A percentile compares a stretch with the other conserved stretches of the same genome.
These are phyloP conservation scores for Skeletonema costatum DNA, from an alignment of 108 stramenopile species.

Conservation along the genomic window DNA sequence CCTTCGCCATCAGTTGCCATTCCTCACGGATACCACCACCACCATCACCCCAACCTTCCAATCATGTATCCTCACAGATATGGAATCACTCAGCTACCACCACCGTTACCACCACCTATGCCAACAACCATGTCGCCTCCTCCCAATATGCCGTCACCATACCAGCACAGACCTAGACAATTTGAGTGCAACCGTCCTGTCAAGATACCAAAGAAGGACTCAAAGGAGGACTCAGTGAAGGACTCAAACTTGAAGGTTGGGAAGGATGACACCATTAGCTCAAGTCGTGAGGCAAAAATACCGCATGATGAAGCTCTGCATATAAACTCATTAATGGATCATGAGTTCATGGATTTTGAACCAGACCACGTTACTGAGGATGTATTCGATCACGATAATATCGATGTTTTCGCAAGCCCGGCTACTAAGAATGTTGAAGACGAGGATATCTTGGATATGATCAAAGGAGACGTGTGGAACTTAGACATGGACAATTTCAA, in stretches of 20 bases:
- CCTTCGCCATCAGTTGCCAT: background rate
- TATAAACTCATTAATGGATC: constrained; percentile 10
- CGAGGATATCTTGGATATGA: constrained; percentile 21
- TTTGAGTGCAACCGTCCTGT: background rate
- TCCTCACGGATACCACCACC: background rate
- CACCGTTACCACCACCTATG: constrained; percentile 15
- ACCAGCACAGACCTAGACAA: background rate
- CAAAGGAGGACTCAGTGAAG: background rate
- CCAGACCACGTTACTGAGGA: background rate
- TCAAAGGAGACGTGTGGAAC: constrained; percentile 9
- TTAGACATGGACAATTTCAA: background rate
- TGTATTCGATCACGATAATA: background rate
- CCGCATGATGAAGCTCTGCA: constrained; percentile 28
- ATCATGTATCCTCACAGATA: constrained; percentile 4
- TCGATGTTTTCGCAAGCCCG: background rate
- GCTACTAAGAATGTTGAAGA: background rate
- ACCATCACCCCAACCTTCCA: constrained; percentile 1
- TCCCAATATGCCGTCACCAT: constrained; percentile 3
- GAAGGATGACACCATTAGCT: background rate
- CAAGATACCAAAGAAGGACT: background rate
- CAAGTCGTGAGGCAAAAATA: background rate
- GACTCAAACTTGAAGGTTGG: background rate
- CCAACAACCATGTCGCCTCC: background rate
- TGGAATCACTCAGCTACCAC: constrained; percentile 4
- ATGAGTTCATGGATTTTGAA: background rate